These are phyloP conservation scores for Crucihimalaya himalaica DNA, from an alignment of 345 rosid species.

Conservation along the genomic window DNA sequence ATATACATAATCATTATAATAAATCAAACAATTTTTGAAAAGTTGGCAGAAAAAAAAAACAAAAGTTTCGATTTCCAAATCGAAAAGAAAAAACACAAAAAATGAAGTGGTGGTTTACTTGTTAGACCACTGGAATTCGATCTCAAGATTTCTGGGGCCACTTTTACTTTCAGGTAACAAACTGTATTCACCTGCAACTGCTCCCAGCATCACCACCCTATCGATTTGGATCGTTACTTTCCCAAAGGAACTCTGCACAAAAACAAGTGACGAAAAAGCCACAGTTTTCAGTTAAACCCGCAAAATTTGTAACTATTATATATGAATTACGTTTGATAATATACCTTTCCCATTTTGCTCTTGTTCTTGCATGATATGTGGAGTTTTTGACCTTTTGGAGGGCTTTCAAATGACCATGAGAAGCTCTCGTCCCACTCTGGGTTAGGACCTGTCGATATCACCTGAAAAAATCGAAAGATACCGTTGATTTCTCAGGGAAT, in stretches of 20 bases:
- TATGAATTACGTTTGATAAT: not conserved
- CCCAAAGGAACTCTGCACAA: slow-evolving; percentile 86
- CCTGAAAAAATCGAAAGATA: slow-evolving; percentile 42
- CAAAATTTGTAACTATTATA: not conserved
- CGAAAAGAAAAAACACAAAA: not conserved
- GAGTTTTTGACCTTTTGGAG: slow-evolving; percentile 98
- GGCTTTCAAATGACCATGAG: slow-evolving; percentile 97
- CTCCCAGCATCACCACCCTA: slow-evolving; percentile 95
- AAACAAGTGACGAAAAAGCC: not conserved
- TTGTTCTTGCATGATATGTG: slow-evolving; percentile 97
- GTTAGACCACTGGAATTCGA: slow-evolving; percentile 98
- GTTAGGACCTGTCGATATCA: slow-evolving; percentile 92
- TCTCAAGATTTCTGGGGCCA: slow-evolving; percentile 90
- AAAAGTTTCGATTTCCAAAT: slow-evolving; percentile 2
- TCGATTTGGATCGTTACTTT: slow-evolving; percentile 98
- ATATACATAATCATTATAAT: slow-evolving; percentile 31
- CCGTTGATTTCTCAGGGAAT: not conserved
- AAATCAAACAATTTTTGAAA: slow-evolving; percentile 4
- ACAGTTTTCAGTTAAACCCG: not conserved
- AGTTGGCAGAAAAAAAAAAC: slow-evolving; percentile 1
- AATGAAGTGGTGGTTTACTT: slow-evolving; percentile 43
- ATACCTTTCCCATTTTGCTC: slow-evolving; percentile 99
- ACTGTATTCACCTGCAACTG: slow-evolving; percentile 89
- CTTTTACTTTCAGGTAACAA: slow-evolving; percentile 92
- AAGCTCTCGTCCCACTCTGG: slow-evolving; percentile 99